Percentiles rank a stretch among this genome's conserved stretches.
Conservation (phyloP, 495 filamentous ascomycete genomes). For the Neurospora sp. region DNA sequence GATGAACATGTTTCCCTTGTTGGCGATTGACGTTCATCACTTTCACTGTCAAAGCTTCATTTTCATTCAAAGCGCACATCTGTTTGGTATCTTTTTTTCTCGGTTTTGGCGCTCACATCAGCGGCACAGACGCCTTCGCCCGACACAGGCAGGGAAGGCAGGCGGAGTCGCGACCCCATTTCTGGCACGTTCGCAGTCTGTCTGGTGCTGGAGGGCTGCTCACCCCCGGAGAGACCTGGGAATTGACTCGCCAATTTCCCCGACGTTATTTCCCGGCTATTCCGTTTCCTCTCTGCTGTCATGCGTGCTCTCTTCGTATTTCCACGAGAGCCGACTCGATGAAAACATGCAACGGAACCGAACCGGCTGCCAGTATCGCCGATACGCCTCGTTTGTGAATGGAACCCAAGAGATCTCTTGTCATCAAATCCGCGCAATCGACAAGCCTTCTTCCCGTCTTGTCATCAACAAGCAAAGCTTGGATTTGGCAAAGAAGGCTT, state of each 20-base stretch:
- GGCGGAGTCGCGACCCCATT: not conserved
- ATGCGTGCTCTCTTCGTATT: not conserved
- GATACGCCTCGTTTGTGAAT: not conserved
- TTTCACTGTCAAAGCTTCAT: not conserved
- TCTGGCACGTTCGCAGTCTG: not conserved
- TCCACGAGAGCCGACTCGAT: not conserved
- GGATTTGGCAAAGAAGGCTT: not conserved
- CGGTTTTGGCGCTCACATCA: not conserved
- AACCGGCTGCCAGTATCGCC: not conserved
- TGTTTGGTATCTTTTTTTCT: not conserved
- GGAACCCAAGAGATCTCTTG: not conserved
- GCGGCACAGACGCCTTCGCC: not conserved
- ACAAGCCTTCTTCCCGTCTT: not conserved
- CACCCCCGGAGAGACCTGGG: not conserved
- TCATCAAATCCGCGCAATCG: not conserved
- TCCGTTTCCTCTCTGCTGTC: not conserved
- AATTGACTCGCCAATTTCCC: not conserved
- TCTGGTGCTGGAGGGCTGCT: not conserved
- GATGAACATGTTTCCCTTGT: not conserved
- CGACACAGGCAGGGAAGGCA: not conserved
- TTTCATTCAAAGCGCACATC: not conserved
- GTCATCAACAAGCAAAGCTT: not conserved
- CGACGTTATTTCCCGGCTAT: not conserved
- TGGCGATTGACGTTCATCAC: not conserved
- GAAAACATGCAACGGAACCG: not conserved